Conservation (phyloP, 805 yeast species). For the Diddensiella santjacobensis region DNA sequence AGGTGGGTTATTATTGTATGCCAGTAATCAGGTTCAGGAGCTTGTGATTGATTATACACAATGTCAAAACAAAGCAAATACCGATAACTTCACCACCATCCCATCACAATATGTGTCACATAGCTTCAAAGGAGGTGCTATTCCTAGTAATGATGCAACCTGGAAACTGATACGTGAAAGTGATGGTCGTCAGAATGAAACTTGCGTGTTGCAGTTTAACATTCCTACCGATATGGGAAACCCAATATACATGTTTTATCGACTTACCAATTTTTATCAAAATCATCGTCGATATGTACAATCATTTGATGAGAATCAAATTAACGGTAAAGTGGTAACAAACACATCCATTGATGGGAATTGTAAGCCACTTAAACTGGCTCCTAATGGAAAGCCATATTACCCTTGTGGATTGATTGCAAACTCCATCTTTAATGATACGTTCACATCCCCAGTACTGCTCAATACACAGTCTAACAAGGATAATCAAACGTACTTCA, state of each 20-base stretch:
- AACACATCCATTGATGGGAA: conserved; percentile 40
- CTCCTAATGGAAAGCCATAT: conserved; percentile 50
- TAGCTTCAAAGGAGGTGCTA: conserved; percentile 53
- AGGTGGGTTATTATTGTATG: conserved; percentile 77
- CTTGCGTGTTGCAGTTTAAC: conserved; percentile 68
- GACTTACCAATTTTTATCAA: conserved; percentile 85
- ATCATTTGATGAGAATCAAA: conserved; percentile 74
- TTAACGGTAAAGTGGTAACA: conserved; percentile 69
- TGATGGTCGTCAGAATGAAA: conserved; percentile 22
- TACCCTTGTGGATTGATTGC: conserved; percentile 97
- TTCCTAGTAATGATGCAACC: conserved; percentile 50
- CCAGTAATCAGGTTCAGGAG: conserved; percentile 77
- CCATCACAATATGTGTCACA: conserved; percentile 55
- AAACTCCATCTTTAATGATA: conserved; percentile 86
- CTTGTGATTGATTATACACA: conserved; percentile 69
- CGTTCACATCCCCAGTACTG: conserved; percentile 54
- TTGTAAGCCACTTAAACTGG: conserved; percentile 62
- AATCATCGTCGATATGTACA: conserved; percentile 92
- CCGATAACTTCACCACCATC: conserved; percentile 43
- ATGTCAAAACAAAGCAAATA: conserved; percentile 54
- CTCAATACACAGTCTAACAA: conserved; percentile 30
- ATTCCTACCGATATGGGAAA: conserved; percentile 66
- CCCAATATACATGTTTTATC: conserved; percentile 76
- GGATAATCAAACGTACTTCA: conserved; percentile 32
- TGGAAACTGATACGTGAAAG: conserved; percentile 54